phyloP scores from a whole-genome alignment of 2,329 filamentous ascomycete species.

The Hawksworthiomyces lignivorus region DNA sequence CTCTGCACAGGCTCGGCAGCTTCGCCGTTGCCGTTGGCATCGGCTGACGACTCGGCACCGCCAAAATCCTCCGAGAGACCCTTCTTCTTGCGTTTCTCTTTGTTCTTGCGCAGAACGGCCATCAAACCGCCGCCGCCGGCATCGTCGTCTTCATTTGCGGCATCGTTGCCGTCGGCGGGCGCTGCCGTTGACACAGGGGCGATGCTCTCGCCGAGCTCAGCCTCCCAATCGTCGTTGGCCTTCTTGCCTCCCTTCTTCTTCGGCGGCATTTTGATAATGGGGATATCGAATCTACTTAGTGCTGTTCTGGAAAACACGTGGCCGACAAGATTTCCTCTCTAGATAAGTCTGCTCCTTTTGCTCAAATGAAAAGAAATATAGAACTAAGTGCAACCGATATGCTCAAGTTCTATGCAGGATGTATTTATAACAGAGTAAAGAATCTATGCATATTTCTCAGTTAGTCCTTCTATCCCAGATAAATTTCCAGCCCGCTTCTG shows the following conservation, averaged over 20 bases:
- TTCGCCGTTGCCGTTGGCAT: constrained; percentile 23
- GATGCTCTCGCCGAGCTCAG: constrained; percentile 74
- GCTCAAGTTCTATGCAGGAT: too few species aligned
- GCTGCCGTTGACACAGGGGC: constrained; percentile 50
- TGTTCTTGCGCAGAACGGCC: constrained; percentile 73
- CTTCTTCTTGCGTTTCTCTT: constrained; percentile 87
- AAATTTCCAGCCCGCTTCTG: too few species aligned
- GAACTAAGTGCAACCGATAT: too few species aligned
- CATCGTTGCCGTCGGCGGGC: constrained; percentile 35
- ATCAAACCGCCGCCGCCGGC: constrained; percentile 61
- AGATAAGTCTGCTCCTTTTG: too few species aligned
- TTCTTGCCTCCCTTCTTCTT: constrained; percentile 80
- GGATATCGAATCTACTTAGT: too few species aligned
- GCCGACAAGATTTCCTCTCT: too few species aligned
- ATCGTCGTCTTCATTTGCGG: constrained; percentile 44
- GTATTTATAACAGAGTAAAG: too few species aligned
- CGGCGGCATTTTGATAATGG: constrained; percentile 61
- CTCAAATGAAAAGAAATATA: too few species aligned
- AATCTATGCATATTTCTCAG: too few species aligned
- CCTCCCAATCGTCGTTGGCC: constrained; percentile 93
- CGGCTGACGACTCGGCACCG: constrained; percentile 61
- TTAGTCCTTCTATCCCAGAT: too few species aligned
- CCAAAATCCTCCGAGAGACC: constrained; percentile 64
- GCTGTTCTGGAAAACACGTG: too few species aligned
- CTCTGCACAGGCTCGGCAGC: constrained; percentile 32